Conservation (phyloP, 2,329 filamentous ascomycete species). For the Hymenoscyphus linearis region DNA sequence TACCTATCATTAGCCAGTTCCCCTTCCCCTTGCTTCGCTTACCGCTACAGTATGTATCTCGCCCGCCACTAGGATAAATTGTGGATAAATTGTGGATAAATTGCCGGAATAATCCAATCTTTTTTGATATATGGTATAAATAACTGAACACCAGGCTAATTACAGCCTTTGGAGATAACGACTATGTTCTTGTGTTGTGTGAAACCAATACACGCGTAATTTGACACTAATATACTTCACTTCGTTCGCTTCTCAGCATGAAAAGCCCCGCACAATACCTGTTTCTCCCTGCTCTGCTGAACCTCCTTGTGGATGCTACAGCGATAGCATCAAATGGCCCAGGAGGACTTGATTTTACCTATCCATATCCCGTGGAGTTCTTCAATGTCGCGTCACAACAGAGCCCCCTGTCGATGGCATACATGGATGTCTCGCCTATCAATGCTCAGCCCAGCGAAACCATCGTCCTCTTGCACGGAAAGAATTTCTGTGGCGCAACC, state of each 20-base stretch:
- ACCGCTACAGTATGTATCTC: no score
- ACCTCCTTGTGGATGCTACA: not conserved
- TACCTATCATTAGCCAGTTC: no score
- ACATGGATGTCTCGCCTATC: slow-evolving; percentile 40
- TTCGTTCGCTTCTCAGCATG: not conserved
- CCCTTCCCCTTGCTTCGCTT: no score
- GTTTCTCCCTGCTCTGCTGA: not conserved
- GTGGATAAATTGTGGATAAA: not conserved
- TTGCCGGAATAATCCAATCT: not conserved
- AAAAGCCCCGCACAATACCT: not conserved
- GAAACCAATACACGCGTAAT: not conserved
- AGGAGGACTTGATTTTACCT: slow-evolving; percentile 36
- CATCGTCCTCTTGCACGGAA: slow-evolving; percentile 45
- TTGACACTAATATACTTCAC: not conserved
- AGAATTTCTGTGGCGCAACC: slow-evolving; percentile 51
- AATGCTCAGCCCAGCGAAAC: slow-evolving; percentile 34
- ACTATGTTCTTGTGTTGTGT: not conserved
- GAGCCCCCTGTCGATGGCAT: slow-evolving; percentile 50
- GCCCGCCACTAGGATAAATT: not conserved
- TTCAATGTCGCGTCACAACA: slow-evolving; percentile 44
- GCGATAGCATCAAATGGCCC: not conserved
- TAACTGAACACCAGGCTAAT: not conserved
- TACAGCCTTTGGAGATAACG: not conserved
- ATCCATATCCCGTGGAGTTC: slow-evolving; percentile 45
- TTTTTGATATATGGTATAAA: not conserved